Evolutionary conservation across 352 stramenopile species (phyloP), one percentile per base, ranked within the genome.

Genomic region (Thraustochytrium striatum): DNA sequence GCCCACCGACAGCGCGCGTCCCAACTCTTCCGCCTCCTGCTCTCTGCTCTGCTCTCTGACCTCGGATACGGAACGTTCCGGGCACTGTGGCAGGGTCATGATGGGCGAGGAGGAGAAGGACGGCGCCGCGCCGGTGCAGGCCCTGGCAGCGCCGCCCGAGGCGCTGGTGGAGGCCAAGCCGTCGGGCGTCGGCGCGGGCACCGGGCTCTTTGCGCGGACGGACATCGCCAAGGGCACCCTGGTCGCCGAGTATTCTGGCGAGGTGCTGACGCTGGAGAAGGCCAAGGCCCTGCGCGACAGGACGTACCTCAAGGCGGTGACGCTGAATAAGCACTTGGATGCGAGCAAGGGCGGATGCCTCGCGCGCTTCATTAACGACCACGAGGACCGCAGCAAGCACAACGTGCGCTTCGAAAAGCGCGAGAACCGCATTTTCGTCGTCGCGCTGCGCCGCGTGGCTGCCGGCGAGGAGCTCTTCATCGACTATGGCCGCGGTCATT

Each of bases 361-460:
- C 19, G 70, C 70, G 28, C 79, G 79, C n/a, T 80, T 36, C 58
- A 80, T 80, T 25, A 80, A 80, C 33, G 70, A 80, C 21, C 55
- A 80, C 70, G 16, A 21, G 52, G 58, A 80, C 36, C 19, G 13
- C 11, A 70, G 28, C 5, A 8, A 28, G 8, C 55, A 61, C n/a
- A 80, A 80, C 28, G 55, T 69, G 19, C 32, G 68, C 16, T 80
- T 80, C 36, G 25, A n/a, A 16, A 80, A 70, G 47, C 7, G 11
- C 7, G 55, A 35, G 5, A 57, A 75, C n/a, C 38, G 53, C 35
- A 59, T 80, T 11, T 69, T 80, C 50, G 70, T 80, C 5, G 30
- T 28, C 35, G 36, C 70, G 3, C 39, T 21, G 58, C 52, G 70
- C 2, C 16, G 3, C 33, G 39, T 80, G 5, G 53, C 16, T 7